Percentiles rank a stretch among this genome's conserved stretches.
phyloP scores from a whole-genome alignment of 176 grass and related monocot species.

The Oryza meyeriana region DNA sequence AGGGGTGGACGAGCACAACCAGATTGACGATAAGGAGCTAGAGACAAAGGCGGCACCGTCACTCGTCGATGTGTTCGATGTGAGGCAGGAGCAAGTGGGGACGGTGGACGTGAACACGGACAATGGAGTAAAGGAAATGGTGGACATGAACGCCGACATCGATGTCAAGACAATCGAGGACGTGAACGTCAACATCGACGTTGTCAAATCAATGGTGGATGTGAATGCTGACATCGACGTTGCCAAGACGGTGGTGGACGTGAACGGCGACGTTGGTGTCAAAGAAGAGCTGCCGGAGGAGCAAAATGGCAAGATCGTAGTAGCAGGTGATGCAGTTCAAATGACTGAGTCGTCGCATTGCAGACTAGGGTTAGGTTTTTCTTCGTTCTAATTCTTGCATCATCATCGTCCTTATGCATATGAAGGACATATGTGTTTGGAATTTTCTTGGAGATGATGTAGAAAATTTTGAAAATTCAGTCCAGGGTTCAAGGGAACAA shows the following conservation, averaged over 20 bases:
- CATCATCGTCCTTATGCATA: neutral
- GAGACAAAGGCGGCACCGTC: slow-evolving; percentile 31
- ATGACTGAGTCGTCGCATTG: slow-evolving; percentile 42
- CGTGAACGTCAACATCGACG: slow-evolving; percentile 2
- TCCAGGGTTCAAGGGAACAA: neutral
- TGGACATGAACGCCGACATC: slow-evolving; percentile 13
- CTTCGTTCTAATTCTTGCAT: slow-evolving; percentile 10
- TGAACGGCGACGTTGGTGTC: slow-evolving; percentile 4
- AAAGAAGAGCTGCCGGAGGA: slow-evolving; percentile 18
- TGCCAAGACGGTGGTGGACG: neutral
- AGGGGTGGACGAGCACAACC: slow-evolving; percentile 10
- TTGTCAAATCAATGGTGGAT: neutral
- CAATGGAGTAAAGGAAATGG: slow-evolving; percentile 2
- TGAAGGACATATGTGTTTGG: neutral
- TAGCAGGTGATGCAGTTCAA: neutral
- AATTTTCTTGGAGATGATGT: neutral
- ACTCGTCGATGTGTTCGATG: slow-evolving; percentile 32
- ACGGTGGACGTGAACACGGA: slow-evolving; percentile 3
- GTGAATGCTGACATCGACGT: slow-evolving; percentile 6
- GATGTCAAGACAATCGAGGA: neutral
- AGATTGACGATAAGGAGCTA: slow-evolving; percentile 21
- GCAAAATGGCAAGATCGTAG: neutral
- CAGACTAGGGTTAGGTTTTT: slow-evolving; percentile 54
- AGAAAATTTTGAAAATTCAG: neutral
- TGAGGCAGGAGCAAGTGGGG: slow-evolving; percentile 6